A percentile compares a stretch with the other conserved stretches of the same genome.
Evolutionary conservation across 495 filamentous ascomycete genomes (phyloP).

Genomic region (Articulospora tetracladia): DNA sequence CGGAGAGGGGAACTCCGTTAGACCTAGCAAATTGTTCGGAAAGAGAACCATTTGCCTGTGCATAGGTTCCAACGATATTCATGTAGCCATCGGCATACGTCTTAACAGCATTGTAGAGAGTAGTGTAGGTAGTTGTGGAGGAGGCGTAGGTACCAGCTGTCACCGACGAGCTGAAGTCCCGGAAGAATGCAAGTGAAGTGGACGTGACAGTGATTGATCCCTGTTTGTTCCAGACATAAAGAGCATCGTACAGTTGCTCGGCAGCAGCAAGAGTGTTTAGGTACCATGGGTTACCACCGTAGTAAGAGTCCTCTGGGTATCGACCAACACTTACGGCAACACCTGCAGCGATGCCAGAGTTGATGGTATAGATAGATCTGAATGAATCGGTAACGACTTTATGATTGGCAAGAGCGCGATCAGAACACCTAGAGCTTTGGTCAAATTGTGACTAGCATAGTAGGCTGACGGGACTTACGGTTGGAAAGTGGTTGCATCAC

Average conservation of each 20-base stretch:
- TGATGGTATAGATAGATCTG: conserved; percentile 42
- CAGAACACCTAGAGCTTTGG: conserved; percentile 18
- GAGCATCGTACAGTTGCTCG: conserved; percentile 56
- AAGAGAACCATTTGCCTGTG: conserved; percentile 44
- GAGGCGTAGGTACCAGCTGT: conserved; percentile 44
- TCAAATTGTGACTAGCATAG: not conserved
- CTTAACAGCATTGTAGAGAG: conserved; percentile 48
- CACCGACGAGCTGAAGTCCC: conserved; percentile 40
- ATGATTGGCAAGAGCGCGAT: conserved; percentile 42
- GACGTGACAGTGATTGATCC: conserved; percentile 43
- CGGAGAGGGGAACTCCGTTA: conserved; percentile 44
- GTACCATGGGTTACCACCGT: conserved; percentile 42
- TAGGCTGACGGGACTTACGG: conserved; percentile 34
- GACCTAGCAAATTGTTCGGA: conserved; percentile 55
- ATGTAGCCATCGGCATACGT: conserved; percentile 61
- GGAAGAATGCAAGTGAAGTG: conserved; percentile 48
- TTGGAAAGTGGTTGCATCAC: conserved; percentile 46
- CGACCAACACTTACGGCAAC: conserved; percentile 54
- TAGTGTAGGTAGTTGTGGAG: conserved; percentile 36
- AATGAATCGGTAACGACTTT: conserved; percentile 49
- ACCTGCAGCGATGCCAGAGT: conserved; percentile 37
- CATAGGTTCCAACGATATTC: conserved; percentile 44
- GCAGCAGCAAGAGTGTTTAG: conserved; percentile 51
- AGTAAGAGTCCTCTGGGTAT: conserved; percentile 59
- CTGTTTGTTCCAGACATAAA: conserved; percentile 48